Base-by-base conservation (phyloP, 352 stramenopile species). In the Pythium myriotylum region DNA sequence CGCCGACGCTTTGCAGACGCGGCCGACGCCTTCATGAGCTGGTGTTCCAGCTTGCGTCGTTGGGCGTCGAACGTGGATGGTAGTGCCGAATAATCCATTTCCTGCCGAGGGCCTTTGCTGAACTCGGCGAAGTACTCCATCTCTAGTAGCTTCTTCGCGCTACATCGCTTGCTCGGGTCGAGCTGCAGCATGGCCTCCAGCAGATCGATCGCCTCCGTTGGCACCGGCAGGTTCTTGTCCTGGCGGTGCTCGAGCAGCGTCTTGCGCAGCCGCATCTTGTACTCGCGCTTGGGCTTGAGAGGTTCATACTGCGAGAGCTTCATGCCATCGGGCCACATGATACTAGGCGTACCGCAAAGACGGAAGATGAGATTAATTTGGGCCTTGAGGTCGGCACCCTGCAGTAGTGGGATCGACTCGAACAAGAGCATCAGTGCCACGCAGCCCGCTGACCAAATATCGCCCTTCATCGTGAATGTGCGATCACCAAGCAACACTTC, bases 311-410 rank as follows among this genome's bases (percentile, higher is more conserved):
- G 55, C 3, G 83, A 73, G 9, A 94, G 68, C 27, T 88, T 83
- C 14, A 64, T 67, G 2, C 67, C 83, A 0, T 74, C 71, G 19
- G 74, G 49, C 74, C 79, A 93, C n/a, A 77, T 73, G 20, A 66
- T 68, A 5, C 67, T 71, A 0, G 86, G 86, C 10, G 84, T 92
- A 6, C 86, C 86, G 35, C 86, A 94, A 3, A 91, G 29, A 1
- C 86, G 83, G 57, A 88, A 95, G 43, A 94, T 91, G 43, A 88
- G 69, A 50, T 94, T 78, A 32, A 95, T 52, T 52, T 95, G 86
- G 22, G 77, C 65, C n/a, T 79, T 80, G 17, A 74, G 22, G 32
- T 92, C 79, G 16, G 73, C 73, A 13, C 77, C 86, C 43, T 85
- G 78, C 9, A 95, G 66, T 17, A 92, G 79, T 12, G 80, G 78